These are phyloP conservation scores for Salix arbutifolia DNA, from an alignment of 345 rosid genomes.

Conservation along the genomic window DNA sequence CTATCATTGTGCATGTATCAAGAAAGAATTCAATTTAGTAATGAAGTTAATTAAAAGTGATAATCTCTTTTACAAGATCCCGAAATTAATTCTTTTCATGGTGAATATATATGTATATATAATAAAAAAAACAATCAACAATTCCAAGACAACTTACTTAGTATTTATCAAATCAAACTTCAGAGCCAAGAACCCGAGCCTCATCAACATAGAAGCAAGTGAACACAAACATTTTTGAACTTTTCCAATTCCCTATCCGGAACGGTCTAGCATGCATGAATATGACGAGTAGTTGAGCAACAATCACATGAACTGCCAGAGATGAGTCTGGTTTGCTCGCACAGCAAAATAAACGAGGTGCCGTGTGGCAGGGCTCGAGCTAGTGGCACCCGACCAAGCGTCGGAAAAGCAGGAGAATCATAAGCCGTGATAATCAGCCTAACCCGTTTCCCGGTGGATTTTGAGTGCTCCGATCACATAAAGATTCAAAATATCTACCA, in stretches of 20 bases:
- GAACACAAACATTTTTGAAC: neutral
- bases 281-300: neutral
- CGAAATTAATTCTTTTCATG: no score
- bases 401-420: neutral
- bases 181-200: neutral
- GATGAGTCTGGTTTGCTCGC: neutral
- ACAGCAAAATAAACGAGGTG: no score
- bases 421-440: no score
- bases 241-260: neutral
- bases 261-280: neutral
- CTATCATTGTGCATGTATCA: no score
- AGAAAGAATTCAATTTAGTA: no score
- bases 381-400: neutral
- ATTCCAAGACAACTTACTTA: no score
- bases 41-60: no score
- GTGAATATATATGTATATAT: no score
- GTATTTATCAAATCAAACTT: neutral
- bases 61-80: no score
- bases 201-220: neutral
- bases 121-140: no score
- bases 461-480: neutral
- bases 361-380: no score
- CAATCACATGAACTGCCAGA: neutral
- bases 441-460: neutral
- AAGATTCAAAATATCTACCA: neutral